phyloP scores from a whole-genome alignment of 2,329 filamentous ascomycete species.

The Arthroderma uncinatum region DNA sequence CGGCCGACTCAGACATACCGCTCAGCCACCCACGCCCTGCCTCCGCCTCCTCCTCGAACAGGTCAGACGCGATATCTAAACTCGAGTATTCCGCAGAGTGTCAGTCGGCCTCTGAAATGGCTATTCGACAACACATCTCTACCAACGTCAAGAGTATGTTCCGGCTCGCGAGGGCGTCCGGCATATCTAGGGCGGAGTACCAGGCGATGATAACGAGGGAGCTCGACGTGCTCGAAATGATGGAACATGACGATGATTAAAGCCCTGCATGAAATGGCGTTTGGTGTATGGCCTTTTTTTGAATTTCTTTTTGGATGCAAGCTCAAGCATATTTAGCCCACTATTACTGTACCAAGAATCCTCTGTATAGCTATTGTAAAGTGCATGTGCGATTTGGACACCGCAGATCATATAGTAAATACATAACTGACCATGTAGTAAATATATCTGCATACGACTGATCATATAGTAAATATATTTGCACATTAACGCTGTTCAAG shows the following conservation, averaged over 20 bases:
- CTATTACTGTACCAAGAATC: not conserved
- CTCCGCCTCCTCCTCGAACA: constrained; percentile 29
- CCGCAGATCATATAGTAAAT: no score
- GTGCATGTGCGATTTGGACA: not conserved
- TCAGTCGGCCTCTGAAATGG: constrained; percentile 46
- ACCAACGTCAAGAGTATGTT: constrained; percentile 54
- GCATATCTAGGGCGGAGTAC: constrained; percentile 50
- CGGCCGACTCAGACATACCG: constrained; percentile 1
- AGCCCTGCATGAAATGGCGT: not conserved
- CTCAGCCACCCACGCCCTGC: constrained; percentile 36
- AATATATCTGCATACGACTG: no score
- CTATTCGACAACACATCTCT: constrained; percentile 53
- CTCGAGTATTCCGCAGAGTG: constrained; percentile 44
- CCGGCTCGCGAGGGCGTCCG: constrained; percentile 47
- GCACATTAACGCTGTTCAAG: no score
- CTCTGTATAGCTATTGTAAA: not conserved
- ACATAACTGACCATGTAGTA: no score
- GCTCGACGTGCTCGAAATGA: constrained; percentile 45
- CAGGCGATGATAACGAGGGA: constrained; percentile 49
- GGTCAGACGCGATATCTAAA: constrained; percentile 41
- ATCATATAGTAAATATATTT: no score
- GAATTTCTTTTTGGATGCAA: not conserved
- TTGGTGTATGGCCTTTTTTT: not conserved
- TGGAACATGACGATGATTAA: constrained; percentile 37
- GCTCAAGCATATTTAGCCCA: not conserved